phyloP scores from a whole-genome alignment of 2,329 filamentous ascomycete species.

The Alternaria sp. region DNA sequence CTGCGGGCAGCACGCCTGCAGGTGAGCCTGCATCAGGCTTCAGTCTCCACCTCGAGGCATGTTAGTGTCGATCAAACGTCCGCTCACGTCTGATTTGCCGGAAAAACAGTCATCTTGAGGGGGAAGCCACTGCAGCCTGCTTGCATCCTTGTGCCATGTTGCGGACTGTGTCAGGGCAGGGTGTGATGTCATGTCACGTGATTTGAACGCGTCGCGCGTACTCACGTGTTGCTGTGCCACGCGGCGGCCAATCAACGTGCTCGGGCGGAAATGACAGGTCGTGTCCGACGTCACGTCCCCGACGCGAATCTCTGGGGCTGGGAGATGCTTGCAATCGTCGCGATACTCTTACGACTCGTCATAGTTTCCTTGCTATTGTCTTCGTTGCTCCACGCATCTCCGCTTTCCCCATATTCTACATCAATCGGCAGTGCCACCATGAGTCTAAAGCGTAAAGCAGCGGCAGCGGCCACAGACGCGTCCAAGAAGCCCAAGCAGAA shows the following conservation, averaged over 20 bases:
- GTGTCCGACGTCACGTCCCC: slow-evolving; percentile 18
- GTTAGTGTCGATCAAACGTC: slow-evolving; percentile 11
- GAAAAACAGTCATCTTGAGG: background rate
- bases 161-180: background rate
- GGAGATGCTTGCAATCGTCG: slow-evolving; percentile 8
- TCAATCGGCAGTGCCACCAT: slow-evolving; percentile 40
- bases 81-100: slow-evolving; percentile 10
- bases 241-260: slow-evolving; percentile 19
- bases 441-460: slow-evolving; percentile 60
- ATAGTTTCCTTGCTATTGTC: background rate
- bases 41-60: slow-evolving; percentile 3
- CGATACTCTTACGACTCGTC: background rate
- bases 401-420: background rate
- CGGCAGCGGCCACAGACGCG: slow-evolving; percentile 52
- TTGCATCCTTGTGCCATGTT: slow-evolving; percentile 14
- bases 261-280: slow-evolving; percentile 2
- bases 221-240: slow-evolving; percentile 6
- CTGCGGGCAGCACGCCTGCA: slow-evolving; percentile 4
- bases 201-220: slow-evolving; percentile 17
- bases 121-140: slow-evolving; percentile 18
- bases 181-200: slow-evolving; percentile 29
- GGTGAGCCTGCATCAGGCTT: background rate
- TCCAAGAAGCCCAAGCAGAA: slow-evolving; percentile 64
- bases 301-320: slow-evolving; percentile 19
- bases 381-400: background rate